phyloP scores from a whole-genome alignment of 345 rosid species.

The Rhodomyrtus tomentosa region DNA sequence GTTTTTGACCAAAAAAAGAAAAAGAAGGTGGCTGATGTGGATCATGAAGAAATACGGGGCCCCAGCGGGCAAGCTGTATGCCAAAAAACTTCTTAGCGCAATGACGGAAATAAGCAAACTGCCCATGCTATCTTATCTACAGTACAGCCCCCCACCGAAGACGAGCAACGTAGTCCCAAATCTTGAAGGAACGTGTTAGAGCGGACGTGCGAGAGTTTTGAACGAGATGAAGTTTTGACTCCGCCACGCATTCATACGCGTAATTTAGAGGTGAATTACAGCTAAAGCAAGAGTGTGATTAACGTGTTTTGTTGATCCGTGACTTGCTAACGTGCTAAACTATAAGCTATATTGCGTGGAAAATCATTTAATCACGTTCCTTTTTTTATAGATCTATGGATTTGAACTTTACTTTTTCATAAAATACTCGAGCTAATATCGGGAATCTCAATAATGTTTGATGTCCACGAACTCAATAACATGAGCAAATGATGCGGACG shows the following conservation, averaged over 20 bases:
- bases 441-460: background rate
- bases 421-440: background rate
- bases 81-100: background rate
- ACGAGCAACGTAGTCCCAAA: background rate
- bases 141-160: background rate
- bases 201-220: background rate
- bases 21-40: background rate
- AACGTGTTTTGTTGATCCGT: background rate
- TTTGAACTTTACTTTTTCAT: background rate
- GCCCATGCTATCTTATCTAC: background rate
- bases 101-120: background rate
- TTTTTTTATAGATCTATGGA: background rate
- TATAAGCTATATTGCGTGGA: background rate
- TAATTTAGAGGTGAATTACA: background rate
- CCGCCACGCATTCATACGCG: no score
- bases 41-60: background rate
- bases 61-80: background rate
- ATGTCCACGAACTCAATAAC: background rate
- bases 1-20: background rate
- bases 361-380: background rate
- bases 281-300: background rate
- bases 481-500: background rate
- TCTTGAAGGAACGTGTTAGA: background rate
- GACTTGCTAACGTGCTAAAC: background rate
- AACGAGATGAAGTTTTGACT: background rate